These are phyloP conservation scores for Debaryomycetaceae sp. DNA, from an alignment of 1,139 yeast genomes.

Conservation along the genomic window DNA sequence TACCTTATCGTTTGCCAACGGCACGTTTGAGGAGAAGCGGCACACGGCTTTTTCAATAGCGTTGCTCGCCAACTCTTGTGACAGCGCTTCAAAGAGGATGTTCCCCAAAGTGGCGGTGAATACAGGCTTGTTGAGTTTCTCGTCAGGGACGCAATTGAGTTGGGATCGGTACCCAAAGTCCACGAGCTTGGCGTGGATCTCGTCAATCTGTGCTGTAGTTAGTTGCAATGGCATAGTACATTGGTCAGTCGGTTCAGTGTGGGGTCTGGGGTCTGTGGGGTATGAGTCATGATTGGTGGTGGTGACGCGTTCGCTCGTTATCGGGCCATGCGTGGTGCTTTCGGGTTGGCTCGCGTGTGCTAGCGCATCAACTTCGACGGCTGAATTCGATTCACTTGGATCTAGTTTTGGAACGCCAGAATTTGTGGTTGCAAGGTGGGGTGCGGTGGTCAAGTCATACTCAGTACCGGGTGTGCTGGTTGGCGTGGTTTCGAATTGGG, in stretches of 20 bases:
- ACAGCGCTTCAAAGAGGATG: constrained; percentile 16
- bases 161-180: constrained; percentile 11
- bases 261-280: no score
- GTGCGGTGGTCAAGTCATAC: no score
- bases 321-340: neutral
- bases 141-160: constrained; percentile 8
- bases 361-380: no score
- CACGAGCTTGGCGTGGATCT: constrained; percentile 8
- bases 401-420: no score
- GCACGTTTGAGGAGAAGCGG: constrained; percentile 32
- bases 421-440: no score
- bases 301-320: neutral
- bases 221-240: no score
- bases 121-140: constrained; percentile 13
- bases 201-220: constrained; percentile 3
- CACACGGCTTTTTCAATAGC: constrained; percentile 4
- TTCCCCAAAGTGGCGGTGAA: constrained; percentile 30
- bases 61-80: constrained; percentile 1
- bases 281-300: constrained; percentile 2
- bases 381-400: no score
- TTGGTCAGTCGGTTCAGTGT: no score
- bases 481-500: no score
- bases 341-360: no score
- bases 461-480: no score
- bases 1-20: constrained; percentile 28